Evolutionary conservation across 495 filamentous ascomycete species (phyloP).

Genomic region (Hypoxylon subgilvum): DNA sequence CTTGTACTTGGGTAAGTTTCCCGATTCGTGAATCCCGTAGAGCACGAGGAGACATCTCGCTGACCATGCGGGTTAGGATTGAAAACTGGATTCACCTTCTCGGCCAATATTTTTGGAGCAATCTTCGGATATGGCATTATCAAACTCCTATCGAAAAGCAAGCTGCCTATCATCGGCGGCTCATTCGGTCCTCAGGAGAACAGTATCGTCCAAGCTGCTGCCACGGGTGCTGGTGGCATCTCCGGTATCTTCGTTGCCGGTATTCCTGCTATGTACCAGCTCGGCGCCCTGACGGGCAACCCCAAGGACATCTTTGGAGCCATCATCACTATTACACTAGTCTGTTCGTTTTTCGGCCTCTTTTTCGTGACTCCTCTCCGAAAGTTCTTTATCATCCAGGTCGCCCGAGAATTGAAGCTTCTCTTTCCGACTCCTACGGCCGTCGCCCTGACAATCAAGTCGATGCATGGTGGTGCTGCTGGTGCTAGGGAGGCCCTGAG

Average conservation of each 20-base stretch:
- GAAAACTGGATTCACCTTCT: constrained; percentile 70
- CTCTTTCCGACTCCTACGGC: constrained; percentile 71
- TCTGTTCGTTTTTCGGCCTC: constrained; percentile 70
- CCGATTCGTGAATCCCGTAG: neutral
- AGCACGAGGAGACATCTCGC: constrained; percentile 4
- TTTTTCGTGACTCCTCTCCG: constrained; percentile 71
- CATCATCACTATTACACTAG: constrained; percentile 66
- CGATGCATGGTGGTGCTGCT: constrained; percentile 64
- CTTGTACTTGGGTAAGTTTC: constrained; percentile 63
- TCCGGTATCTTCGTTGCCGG: constrained; percentile 67
- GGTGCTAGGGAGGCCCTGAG: constrained; percentile 61
- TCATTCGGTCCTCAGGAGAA: constrained; percentile 71
- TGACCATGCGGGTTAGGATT: constrained; percentile 55
- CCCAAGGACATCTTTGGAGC: constrained; percentile 63
- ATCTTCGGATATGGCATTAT: constrained; percentile 72
- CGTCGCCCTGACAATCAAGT: constrained; percentile 67
- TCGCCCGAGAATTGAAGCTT: constrained; percentile 65
- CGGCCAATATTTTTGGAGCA: constrained; percentile 64
- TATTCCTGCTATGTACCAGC: constrained; percentile 68
- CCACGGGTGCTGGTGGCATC: constrained; percentile 68
- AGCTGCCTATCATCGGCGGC: constrained; percentile 65
- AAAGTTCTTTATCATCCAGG: constrained; percentile 72
- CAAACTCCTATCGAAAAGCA: constrained; percentile 58
- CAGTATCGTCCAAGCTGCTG: constrained; percentile 68
- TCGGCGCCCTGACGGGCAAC: constrained; percentile 55